phyloP scores from a whole-genome alignment of 805 yeast species.

The Cyberlindnera amylophila region DNA sequence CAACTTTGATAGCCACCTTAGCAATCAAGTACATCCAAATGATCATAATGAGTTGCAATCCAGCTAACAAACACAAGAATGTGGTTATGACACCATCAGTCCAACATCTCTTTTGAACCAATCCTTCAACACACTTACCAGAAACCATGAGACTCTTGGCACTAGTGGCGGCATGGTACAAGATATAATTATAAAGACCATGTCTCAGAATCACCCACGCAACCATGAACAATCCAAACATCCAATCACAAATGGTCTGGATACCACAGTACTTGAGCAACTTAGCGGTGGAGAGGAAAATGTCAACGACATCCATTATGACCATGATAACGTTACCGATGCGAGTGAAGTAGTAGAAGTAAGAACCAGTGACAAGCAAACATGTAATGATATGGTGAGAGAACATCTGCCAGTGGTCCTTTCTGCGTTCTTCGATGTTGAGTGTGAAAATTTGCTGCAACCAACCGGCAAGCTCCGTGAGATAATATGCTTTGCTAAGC shows the following conservation, averaged over 20 bases:
- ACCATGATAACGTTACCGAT: constrained; percentile 76
- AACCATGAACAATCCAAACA: constrained; percentile 63
- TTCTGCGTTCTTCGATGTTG: constrained; percentile 73
- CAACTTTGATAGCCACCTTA: constrained; percentile 65
- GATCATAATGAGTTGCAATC: constrained; percentile 60
- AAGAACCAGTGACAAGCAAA: constrained; percentile 63
- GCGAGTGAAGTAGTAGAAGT: constrained; percentile 64
- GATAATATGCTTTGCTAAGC: constrained; percentile 62
- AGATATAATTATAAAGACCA: constrained; percentile 63
- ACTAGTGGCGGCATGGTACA: constrained; percentile 52
- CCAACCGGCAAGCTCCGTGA: constrained; percentile 75
- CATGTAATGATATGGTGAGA: constrained; percentile 83
- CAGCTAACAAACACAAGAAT: constrained; percentile 54
- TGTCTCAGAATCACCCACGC: constrained; percentile 75
- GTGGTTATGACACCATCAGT: constrained; percentile 38
- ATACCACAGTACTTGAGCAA: constrained; percentile 70
- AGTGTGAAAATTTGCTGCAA: constrained; percentile 73
- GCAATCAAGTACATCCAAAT: constrained; percentile 75
- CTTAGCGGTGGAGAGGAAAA: constrained; percentile 68
- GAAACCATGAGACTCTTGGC: constrained; percentile 43
- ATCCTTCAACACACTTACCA: constrained; percentile 37
- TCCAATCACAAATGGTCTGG: constrained; percentile 55
- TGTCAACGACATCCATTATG: constrained; percentile 83
- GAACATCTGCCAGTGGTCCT: constrained; percentile 84
- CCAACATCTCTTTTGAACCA: constrained; percentile 45